Evolutionary conservation across 768 basidiomycete species (phyloP), one percentile per base, ranked within the genome.

Genomic region (Suillus fuscotomentosus): DNA sequence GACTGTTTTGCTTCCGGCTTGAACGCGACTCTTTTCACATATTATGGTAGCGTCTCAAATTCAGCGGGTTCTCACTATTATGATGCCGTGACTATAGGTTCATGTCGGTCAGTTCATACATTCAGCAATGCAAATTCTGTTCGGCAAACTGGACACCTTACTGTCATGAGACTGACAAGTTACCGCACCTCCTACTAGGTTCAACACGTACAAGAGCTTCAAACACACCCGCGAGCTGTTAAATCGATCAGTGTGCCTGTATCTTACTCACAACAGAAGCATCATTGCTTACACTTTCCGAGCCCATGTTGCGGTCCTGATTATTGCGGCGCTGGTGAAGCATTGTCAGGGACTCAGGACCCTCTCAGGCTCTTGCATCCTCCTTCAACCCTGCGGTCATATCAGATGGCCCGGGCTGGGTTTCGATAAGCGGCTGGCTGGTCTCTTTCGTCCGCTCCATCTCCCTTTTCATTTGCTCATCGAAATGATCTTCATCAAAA

Each of bases 401-500:
- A 36, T n/a, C 38, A 45, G 42, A 61, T 38, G 59, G 61, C 36
- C 14, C 27, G 48, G 72, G 76, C 39, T 77, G 75, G 43, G 67
- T 66, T 15, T 61, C 59, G 8, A 71, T 66, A 22, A 38, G 9
- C 36, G 67, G 67, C 53, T 57, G 53, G 22, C 59, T 43, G 39
- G 50, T 39, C 51, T 62, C 64, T 62, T 65, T 65, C 20, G 66
- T 66, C 47, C 64, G 70, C 54, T 70, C 69, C 62, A 66, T 72
- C 15, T 69, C 67, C 62, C 61, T 67, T 47, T 66, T 74, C 66
- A 74, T 14, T 43, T 65, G 74, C 50, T 76, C 74, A 38, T 76
- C 74, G 56, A 76, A 69, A 62, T 70, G 65, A 38, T 77, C 75
- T 17, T 69, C 50, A 61, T 76, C 50, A 60, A 77, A 77, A 48